Evolutionary conservation across 116 monocot genomes (phyloP).

Genomic region (Trichopus zeylanicus): DNA sequence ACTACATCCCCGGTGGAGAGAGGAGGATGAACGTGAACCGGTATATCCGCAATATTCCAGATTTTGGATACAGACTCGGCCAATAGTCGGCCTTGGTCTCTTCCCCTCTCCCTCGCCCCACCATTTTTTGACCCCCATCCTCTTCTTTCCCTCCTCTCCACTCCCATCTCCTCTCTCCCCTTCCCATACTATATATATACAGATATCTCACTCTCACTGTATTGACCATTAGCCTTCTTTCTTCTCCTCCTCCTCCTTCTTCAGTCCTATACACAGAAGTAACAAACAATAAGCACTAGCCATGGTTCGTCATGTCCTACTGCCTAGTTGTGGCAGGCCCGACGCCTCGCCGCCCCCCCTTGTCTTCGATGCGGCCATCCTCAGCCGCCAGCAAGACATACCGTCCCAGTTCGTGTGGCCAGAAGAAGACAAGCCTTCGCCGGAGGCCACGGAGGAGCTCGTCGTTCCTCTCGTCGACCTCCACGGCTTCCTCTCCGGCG

Average conservation of each 20-base stretch:
- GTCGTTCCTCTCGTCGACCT: conserved; percentile 57
- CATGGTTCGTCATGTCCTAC: too few relatives aligned
- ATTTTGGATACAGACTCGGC: too few relatives aligned
- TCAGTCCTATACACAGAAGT: too few relatives aligned
- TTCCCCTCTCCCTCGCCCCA: not conserved
- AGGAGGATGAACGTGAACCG: too few relatives aligned
- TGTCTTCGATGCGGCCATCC: conserved; percentile 40
- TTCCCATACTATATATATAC: too few relatives aligned
- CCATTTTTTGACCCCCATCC: not conserved
- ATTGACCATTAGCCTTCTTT: too few relatives aligned
- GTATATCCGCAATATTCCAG: not conserved
- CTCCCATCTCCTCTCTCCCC: not conserved
- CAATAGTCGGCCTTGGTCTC: not conserved
- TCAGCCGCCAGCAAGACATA: conserved; percentile 24
- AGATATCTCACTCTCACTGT: too few relatives aligned
- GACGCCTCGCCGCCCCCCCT: not conserved
- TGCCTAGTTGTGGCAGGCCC: not conserved
- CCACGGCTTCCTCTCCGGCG: conserved; percentile 15
- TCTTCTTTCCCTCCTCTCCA: not conserved
- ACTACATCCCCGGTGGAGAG: too few relatives aligned
- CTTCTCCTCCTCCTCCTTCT: too few relatives aligned
- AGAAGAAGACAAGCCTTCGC: conserved; percentile 44
- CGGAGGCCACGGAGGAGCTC: conserved; percentile 46
- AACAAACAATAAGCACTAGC: too few relatives aligned
- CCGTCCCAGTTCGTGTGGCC: conserved; percentile 76